These are phyloP conservation scores for Candolleomyces efflorescens DNA, from an alignment of 768 basidiomycete species.

Conservation along the genomic window DNA sequence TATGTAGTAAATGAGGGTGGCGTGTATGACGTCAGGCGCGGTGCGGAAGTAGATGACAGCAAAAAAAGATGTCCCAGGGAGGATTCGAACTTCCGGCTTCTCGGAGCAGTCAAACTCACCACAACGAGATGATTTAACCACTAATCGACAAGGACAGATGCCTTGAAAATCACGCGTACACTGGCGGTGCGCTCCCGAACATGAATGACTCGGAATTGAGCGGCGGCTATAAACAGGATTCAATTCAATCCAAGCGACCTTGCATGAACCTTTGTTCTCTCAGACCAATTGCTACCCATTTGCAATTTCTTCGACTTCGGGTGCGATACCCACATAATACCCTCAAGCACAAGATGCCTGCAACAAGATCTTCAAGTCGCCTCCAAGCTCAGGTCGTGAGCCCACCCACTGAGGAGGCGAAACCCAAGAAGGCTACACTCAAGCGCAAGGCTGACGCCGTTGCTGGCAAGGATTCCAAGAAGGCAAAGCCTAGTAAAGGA, in stretches of 20 bases:
- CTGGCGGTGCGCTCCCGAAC: too few species aligned
- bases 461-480: neutral
- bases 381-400: neutral
- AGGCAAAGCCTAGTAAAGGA: neutral
- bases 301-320: neutral
- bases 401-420: neutral
- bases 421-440: neutral
- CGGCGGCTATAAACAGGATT: neutral
- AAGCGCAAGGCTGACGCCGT: neutral
- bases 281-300: neutral
- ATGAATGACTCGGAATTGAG: too few species aligned
- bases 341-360: neutral
- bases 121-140: slow-evolving; percentile 5
- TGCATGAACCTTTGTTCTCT: neutral
- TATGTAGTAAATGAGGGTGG: neutral
- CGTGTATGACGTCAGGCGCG: neutral
- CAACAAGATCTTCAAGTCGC: slow-evolving; percentile 4
- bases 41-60: neutral
- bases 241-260: neutral
- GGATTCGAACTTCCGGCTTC: slow-evolving; percentile 3
- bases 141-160: slow-evolving; percentile 2
- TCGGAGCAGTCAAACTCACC: neutral
- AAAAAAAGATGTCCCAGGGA: neutral
- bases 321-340: neutral
- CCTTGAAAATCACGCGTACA: too few species aligned